Evolutionary conservation across 192 early-diverging fungal genomes (phyloP), one percentile per base, ranked within the genome.

Genomic region (Tieghemiomyces parasiticus): DNA sequence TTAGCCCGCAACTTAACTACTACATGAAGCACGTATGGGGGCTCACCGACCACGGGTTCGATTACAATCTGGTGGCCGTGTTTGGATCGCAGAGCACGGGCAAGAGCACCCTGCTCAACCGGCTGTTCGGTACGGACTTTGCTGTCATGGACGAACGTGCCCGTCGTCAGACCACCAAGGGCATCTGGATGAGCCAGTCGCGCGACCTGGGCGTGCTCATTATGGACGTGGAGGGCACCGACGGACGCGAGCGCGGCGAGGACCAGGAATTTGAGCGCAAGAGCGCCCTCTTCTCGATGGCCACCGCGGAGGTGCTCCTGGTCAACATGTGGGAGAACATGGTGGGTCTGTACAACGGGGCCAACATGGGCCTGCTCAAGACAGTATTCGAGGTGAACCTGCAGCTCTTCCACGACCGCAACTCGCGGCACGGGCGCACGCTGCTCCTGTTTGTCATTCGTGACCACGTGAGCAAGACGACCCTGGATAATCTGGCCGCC

Each of bases 241-340:
- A 99, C 65, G 96, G 96, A 35, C 84, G 95, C 44, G 96, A 97
- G 67, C 87, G 94, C 48, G 94, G 95, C 55, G 96, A 99, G 73
- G 88, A 99, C 64, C 92, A 95, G 76, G 92, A 99, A 64, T 99
- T 99, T 76, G 96, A 99, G 76, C 81, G 96, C 56, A 99, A 97
- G 71, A 90, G 85, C 62, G 95, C 96, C 24, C 73, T 99, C 35
- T 99, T 99, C 68, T 94, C 94, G 14, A 77, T 99, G 64, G 93
- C 96, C 0, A 91, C 90, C 10, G 75, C 85, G 4, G 92, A 97
- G 69, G 94, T 97, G 32, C 78, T 99, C 47, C 84, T 99, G 45
- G 81, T 99, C 58, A 99, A 99, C 70, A 81, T 99, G 75, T 99
- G 94, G 91, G 96, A 99, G 65, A 85, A 93, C 67, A 86, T 85